Evolutionary conservation across 2,329 filamentous ascomycete species (phyloP).

Genomic region (Colletotrichum destructivum): DNA sequence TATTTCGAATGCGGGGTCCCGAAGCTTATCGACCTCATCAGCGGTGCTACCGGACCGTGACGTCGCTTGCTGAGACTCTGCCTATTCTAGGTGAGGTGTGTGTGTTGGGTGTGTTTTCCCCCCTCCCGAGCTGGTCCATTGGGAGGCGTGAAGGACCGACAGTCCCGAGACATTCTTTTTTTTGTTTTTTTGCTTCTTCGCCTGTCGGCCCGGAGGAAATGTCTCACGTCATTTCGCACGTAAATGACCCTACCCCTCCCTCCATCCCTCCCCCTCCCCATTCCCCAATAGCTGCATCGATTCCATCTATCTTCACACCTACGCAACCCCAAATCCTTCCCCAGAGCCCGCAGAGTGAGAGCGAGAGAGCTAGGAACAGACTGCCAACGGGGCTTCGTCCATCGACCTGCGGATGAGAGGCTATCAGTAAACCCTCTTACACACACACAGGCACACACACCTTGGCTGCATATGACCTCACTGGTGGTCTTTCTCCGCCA

Average conservation of each 20-base stretch:
- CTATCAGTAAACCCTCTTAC: constrained; percentile 8
- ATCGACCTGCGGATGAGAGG: constrained; percentile 29
- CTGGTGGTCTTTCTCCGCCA: constrained; percentile 35
- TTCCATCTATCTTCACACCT: constrained; percentile 17
- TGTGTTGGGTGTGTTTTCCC: neutral
- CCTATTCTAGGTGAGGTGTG: neutral
- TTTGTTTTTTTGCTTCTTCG: neutral
- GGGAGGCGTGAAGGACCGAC: neutral
- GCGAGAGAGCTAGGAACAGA: neutral
- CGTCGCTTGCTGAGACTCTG: neutral
- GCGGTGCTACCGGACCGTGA: neutral
- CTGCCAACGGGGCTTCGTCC: constrained; percentile 14
- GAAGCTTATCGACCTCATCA: neutral
- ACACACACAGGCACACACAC: neutral
- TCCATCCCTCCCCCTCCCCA: neutral
- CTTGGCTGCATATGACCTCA: neutral
- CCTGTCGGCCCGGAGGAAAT: constrained; percentile 10
- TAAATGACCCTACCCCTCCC: constrained; percentile 25
- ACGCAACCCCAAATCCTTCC: constrained; percentile 4
- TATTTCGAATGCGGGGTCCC: constrained; percentile 12
- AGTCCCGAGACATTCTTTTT: constrained; percentile 27
- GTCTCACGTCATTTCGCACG: constrained; percentile 35
- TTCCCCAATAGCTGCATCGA: neutral
- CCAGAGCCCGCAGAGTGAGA: no score
- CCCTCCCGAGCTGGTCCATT: constrained; percentile 8